Evolutionary conservation across 331 rosid species (phyloP), one percentile per base, ranked within the genome.

Genomic region (Acacia pycnantha): DNA sequence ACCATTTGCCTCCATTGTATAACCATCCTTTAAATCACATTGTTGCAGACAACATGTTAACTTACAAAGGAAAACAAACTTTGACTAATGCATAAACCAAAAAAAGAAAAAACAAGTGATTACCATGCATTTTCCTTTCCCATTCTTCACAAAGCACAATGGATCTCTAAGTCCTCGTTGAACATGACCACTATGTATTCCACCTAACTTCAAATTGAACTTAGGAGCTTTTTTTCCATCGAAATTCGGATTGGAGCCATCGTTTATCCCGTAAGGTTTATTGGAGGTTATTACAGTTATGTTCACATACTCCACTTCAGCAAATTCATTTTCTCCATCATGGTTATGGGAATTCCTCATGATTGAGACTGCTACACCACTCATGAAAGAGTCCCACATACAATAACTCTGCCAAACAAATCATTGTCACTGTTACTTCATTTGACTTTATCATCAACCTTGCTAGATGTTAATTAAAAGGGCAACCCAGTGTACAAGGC

Each of bases 301-400:
- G 86, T 96, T 96, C 88, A 90, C 90, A 51, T 91, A 94, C 81
- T 88, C 89, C 97, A 96, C 88, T 46, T 88, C 89, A 37, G 99
- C 92, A 89, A 93, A 93, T 79, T 92, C 99, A 87, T 96, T 96
- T 76, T 88, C 85, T 1, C 90, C 91, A 2, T 82, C 21, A 19
- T 46, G 53, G 31, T 77, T 82, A 22, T 66, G 76, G 33, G 91
- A 73, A 81, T 91, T 93, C n/a, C 85, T 85, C 97, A 96, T 93
- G 88, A 85, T 91, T 65, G 98, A 94, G 67, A 81, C 54, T 31
- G 99, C 99, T 79, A 96, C 91, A 43, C 98, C 97, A 84, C 91
- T 73, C 71, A 94, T 76, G 74, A 94, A 93, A 22, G 97, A 89
- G 78, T 96, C 99, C 99, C 98, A 96, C 97, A 94, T 91, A 83